Percentiles rank a stretch among this genome's conserved stretches.
phyloP scores from a whole-genome alignment of 2,329 filamentous ascomycete genomes.

The Diaporthe sp. region DNA sequence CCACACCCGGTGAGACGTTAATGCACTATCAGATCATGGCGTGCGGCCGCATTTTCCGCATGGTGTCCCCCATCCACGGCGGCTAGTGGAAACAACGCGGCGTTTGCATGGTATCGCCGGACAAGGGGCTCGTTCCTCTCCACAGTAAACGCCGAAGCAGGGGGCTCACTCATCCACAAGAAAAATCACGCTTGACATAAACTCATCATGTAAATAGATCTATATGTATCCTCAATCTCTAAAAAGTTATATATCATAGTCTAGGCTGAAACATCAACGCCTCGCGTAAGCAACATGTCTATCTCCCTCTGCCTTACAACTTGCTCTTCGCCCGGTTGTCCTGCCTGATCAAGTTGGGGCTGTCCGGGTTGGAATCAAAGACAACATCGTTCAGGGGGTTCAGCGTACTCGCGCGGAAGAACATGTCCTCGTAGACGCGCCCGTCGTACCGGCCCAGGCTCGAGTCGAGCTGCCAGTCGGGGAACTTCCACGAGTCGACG shows the following conservation, averaged over 20 bases:
- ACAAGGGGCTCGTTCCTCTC: background rate
- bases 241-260: background rate
- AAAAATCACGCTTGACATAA: background rate
- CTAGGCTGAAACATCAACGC: conserved; percentile 2
- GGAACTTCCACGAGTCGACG: conserved; percentile 82
- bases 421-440: conserved; percentile 84
- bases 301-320: conserved; percentile 52
- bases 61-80: background rate
- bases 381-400: conserved; percentile 82
- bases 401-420: conserved; percentile 77
- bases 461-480: conserved; percentile 83
- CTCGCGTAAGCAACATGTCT: background rate
- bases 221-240: conserved; percentile 7
- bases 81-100: background rate
- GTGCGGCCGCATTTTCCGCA: conserved; percentile 14
- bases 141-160: background rate
- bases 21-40: conserved; percentile 5
- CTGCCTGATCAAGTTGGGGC: conserved; percentile 71
- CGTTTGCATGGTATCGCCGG: background rate
- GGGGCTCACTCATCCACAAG: background rate
- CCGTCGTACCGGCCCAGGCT: conserved; percentile 79
- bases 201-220: background rate
- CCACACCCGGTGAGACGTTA: background rate
- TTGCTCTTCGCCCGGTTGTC: conserved; percentile 66
- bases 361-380: conserved; percentile 80